Conservation (phyloP, 192 early-diverging fungal genomes). For the Chytriomyces confervae region DNA sequence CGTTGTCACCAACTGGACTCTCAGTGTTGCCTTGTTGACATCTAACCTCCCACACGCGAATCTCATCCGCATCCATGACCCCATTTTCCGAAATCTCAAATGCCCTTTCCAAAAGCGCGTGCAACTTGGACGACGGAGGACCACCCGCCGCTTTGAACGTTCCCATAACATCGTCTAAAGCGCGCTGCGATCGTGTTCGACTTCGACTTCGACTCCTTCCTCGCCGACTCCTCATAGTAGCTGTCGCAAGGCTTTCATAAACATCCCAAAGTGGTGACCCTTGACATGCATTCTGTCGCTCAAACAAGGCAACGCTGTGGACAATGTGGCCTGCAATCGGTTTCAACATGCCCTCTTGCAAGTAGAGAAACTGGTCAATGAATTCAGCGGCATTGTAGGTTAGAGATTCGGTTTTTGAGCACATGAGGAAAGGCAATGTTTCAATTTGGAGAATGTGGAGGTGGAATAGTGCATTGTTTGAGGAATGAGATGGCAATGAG, state of each 20-base stretch:
- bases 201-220: slow-evolving; percentile 14
- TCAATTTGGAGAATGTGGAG: slow-evolving; percentile 9
- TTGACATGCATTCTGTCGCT: not conserved
- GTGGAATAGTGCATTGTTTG: not conserved
- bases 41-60: not conserved
- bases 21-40: not conserved
- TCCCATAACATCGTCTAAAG: not conserved
- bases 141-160: not conserved
- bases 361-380: not conserved
- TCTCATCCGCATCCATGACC: slow-evolving; percentile 4
- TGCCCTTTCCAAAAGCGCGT: not conserved
- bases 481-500: not conserved
- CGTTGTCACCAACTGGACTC: not conserved
- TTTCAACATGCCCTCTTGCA: slow-evolving; percentile 2
- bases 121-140: no score
- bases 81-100: slow-evolving; percentile 9
- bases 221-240: not conserved
- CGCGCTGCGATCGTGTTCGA: not conserved
- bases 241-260: not conserved
- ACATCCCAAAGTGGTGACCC: not conserved
- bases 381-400: not conserved
- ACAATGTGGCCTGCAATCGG: slow-evolving; percentile 1
- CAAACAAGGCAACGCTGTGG: not conserved
- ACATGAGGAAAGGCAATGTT: slow-evolving; percentile 14
- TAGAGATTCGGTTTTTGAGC: not conserved